A percentile compares a stretch with the other conserved stretches of the same genome.
These are phyloP conservation scores for Cytospora paraplurivora DNA, from an alignment of 2,329 filamentous ascomycete species.

Conservation along the genomic window DNA sequence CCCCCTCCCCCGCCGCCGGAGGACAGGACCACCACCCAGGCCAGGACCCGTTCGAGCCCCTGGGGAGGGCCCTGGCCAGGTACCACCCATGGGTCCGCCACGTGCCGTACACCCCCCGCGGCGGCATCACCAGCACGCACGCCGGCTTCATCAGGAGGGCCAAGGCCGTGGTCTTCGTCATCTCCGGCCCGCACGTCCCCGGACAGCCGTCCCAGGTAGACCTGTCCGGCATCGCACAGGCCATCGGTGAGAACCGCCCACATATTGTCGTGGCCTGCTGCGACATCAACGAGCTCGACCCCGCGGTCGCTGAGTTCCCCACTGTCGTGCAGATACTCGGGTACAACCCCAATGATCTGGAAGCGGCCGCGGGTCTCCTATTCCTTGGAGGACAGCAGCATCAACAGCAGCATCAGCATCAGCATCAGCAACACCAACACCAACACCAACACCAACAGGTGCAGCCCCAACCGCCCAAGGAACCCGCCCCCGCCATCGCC, in stretches of 20 bases:
- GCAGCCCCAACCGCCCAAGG: slow-evolving; percentile 30
- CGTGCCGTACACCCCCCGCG: slow-evolving; percentile 67
- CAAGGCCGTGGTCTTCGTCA: slow-evolving; percentile 62
- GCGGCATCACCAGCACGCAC: slow-evolving; percentile 66
- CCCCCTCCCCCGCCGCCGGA: slow-evolving; percentile 32
- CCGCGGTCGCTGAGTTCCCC: slow-evolving; percentile 48
- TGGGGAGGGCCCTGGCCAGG: slow-evolving; percentile 64
- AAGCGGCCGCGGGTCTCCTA: slow-evolving; percentile 53
- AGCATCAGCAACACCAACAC: too few species aligned
- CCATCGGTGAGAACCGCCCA: slow-evolving; percentile 50
- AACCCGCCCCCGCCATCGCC: slow-evolving; percentile 27
- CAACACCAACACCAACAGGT: too few species aligned
- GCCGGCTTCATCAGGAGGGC: slow-evolving; percentile 63
- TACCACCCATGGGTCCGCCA: slow-evolving; percentile 67
- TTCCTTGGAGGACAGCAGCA: slow-evolving; percentile 38
- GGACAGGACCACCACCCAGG: slow-evolving; percentile 38
- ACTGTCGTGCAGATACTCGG: slow-evolving; percentile 54
- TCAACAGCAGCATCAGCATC: too few species aligned
- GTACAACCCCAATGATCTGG: slow-evolving; percentile 51
- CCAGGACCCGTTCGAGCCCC: slow-evolving; percentile 69
- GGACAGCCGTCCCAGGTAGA: slow-evolving; percentile 55
- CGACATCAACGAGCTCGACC: slow-evolving; percentile 43
- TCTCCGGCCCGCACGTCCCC: slow-evolving; percentile 50
- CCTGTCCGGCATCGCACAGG: slow-evolving; percentile 48
- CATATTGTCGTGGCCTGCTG: slow-evolving; percentile 57